Conservation (phyloP, 768 basidiomycete species). For the Tricholoma sp. region DNA sequence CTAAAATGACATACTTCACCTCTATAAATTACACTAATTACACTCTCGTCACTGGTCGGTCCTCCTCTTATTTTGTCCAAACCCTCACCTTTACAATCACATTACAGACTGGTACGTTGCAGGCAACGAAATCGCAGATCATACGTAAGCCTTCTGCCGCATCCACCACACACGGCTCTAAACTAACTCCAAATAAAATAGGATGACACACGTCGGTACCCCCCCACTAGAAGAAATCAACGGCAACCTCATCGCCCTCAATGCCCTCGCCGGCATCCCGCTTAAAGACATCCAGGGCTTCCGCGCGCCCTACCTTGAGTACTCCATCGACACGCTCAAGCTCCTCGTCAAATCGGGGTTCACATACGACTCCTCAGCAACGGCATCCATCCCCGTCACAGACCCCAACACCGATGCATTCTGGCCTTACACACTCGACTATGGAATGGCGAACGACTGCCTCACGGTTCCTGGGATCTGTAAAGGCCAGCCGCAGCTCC, state of each 20-base stretch:
- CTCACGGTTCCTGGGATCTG: slow-evolving; percentile 49
- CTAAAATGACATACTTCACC: slow-evolving; percentile 74
- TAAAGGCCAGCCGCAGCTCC: slow-evolving; percentile 64
- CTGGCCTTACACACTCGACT: slow-evolving; percentile 82
- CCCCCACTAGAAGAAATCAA: slow-evolving; percentile 64
- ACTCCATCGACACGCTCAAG: slow-evolving; percentile 56
- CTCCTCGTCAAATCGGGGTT: slow-evolving; percentile 51
- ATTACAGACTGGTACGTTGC: slow-evolving; percentile 68
- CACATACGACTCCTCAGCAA: slow-evolving; percentile 65
- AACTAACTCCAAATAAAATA: slow-evolving; percentile 17
- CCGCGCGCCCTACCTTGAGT: slow-evolving; percentile 74
- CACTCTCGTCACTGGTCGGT: slow-evolving; percentile 56
- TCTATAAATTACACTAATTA: slow-evolving; percentile 74
- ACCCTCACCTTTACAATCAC: background rate
- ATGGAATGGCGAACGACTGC: slow-evolving; percentile 79
- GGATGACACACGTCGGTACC: slow-evolving; percentile 73
- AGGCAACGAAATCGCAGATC: slow-evolving; percentile 81
- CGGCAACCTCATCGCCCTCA: slow-evolving; percentile 75
- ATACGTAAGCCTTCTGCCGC: slow-evolving; percentile 44
- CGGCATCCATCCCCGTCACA: slow-evolving; percentile 61
- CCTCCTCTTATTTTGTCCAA: background rate
- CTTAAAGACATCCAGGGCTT: slow-evolving; percentile 61
- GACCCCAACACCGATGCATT: slow-evolving; percentile 65
- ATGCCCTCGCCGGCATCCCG: slow-evolving; percentile 75
- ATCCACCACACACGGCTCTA: background rate